phyloP scores from a whole-genome alignment of 2,329 filamentous ascomycete species.

The Microcera coccophila region DNA sequence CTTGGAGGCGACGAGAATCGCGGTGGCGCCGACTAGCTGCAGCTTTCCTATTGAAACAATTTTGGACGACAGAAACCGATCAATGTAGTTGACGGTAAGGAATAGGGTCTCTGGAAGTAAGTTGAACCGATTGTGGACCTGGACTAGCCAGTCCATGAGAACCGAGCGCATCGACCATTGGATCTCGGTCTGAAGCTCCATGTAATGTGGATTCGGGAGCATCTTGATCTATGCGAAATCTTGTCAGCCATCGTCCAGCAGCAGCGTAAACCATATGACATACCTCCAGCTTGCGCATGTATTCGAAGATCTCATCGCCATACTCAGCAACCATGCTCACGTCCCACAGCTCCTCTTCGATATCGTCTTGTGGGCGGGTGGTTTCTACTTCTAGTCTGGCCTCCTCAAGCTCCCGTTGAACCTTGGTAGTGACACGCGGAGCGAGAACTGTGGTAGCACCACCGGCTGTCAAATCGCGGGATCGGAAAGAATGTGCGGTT shows the following conservation, averaged over 20 bases:
- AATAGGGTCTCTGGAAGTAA: slow-evolving; percentile 93
- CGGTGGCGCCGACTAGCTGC: slow-evolving; percentile 92
- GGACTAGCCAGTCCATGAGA: slow-evolving; percentile 95
- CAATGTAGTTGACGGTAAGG: slow-evolving; percentile 92
- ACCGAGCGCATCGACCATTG: slow-evolving; percentile 99
- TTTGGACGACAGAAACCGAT: slow-evolving; percentile 92
- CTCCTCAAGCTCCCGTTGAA: slow-evolving; percentile 67
- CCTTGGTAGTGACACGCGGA: slow-evolving; percentile 66
- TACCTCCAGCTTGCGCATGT: slow-evolving; percentile 88
- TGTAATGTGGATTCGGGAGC: slow-evolving; percentile 88
- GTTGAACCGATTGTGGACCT: slow-evolving; percentile 88
- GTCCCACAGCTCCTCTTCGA: slow-evolving; percentile 87
- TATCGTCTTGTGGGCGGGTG: slow-evolving; percentile 65
- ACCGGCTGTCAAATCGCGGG: slow-evolving; percentile 58
- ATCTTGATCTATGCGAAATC: slow-evolving; percentile 58
- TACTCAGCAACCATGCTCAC: slow-evolving; percentile 98
- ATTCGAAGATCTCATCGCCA: slow-evolving; percentile 88
- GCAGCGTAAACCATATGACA: slow-evolving; percentile 19
- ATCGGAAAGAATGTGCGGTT: slow-evolving; percentile 70
- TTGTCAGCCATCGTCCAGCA: slow-evolving; percentile 20
- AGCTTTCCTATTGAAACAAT: slow-evolving; percentile 92
- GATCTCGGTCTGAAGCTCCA: slow-evolving; percentile 95
- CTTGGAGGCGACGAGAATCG: slow-evolving; percentile 92
- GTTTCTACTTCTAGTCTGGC: slow-evolving; percentile 65
- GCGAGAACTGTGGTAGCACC: slow-evolving; percentile 59